Conservation (phyloP, 257 asterid genomes). For the Haberlea rhodopensis region DNA sequence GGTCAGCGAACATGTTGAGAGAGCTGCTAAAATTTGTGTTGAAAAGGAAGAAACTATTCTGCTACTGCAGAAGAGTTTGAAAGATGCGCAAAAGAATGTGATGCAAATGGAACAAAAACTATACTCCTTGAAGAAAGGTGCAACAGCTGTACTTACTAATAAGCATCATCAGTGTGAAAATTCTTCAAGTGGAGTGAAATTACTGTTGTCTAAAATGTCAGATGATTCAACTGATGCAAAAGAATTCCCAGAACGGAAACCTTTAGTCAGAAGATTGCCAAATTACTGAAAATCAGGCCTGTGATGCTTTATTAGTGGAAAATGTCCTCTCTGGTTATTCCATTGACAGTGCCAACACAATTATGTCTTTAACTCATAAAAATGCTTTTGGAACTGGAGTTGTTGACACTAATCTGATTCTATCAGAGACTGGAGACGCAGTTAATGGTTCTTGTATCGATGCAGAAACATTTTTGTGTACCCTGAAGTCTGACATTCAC, state of each 20-base stretch:
- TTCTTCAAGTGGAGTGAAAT: constrained; percentile 34
- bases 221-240: constrained; percentile 31
- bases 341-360: constrained; percentile 24
- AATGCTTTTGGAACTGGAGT: constrained; percentile 24
- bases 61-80: constrained; percentile 60
- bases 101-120: constrained; percentile 65
- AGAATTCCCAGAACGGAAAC: constrained; percentile 23
- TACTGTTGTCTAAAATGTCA: constrained; percentile 32
- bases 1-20: constrained; percentile 67
- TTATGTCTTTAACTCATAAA: constrained; percentile 18
- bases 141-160: constrained; percentile 62
- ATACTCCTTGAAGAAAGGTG: constrained; percentile 66
- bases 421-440: constrained; percentile 33
- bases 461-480: too few relatives aligned
- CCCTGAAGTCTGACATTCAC: too few relatives aligned
- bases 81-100: constrained; percentile 68
- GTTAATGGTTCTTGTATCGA: constrained; percentile 24
- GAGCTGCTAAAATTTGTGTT: constrained; percentile 61
- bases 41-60: constrained; percentile 74
- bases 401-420: constrained; percentile 25
- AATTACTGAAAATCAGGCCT: constrained; percentile 26
- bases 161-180: constrained; percentile 48
- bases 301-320: too few relatives aligned
- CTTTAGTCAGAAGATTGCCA: constrained; percentile 27
- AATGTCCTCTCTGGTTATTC: too few relatives aligned